These are phyloP conservation scores for Holtermanniella nyarrowii DNA, from an alignment of 768 basidiomycete genomes.

Conservation along the genomic window DNA sequence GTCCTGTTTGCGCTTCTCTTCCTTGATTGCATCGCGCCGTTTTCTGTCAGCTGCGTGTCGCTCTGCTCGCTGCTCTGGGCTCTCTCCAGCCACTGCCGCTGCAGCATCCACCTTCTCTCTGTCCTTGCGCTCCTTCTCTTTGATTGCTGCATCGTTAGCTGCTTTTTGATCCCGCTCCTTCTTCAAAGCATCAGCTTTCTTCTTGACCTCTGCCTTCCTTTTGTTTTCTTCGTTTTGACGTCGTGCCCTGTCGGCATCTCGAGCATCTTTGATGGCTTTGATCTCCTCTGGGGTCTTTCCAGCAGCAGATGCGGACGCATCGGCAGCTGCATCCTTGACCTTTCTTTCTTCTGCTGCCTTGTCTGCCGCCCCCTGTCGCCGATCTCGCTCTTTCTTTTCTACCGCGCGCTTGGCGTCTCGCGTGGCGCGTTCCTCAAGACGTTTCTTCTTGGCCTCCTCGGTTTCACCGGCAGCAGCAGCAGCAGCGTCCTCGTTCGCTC, in stretches of 20 bases:
- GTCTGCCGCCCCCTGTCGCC: background rate
- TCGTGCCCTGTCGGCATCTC: background rate
- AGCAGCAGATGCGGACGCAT: too few relatives aligned
- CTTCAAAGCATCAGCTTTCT: background rate
- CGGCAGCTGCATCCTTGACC: background rate
- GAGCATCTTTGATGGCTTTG: background rate
- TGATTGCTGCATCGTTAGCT: background rate
- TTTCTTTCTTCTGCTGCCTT: background rate
- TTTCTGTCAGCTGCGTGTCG: background rate
- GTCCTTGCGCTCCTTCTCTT: background rate
- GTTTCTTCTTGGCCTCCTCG: too few relatives aligned
- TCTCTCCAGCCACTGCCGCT: background rate
- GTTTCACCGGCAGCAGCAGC: too few relatives aligned
- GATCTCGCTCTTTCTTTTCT: background rate
- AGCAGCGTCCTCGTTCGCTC: background rate
- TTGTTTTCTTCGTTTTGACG: background rate
- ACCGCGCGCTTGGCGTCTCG: background rate
- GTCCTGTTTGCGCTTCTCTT: background rate
- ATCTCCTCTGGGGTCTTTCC: background rate
- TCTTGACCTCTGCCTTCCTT: background rate
- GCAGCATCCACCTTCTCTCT: background rate
- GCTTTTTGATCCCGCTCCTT: background rate
- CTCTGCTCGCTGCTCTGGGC: background rate
- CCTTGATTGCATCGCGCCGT: background rate
- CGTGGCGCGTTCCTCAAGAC: too few relatives aligned